Evolutionary conservation across 257 asterid species (phyloP).

Genomic region (Dorcoceras hygrometricum): DNA sequence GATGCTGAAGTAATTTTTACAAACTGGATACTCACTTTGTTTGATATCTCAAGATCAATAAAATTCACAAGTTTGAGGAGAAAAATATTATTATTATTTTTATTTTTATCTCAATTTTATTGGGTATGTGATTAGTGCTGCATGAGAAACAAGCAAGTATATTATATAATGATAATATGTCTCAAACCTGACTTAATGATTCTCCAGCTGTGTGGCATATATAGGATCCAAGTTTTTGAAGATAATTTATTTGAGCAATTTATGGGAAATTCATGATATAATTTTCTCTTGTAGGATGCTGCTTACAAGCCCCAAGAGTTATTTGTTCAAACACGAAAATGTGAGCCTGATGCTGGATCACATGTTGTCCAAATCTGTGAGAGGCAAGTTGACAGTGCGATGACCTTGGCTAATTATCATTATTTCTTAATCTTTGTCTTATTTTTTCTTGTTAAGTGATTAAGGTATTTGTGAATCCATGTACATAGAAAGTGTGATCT

Average conservation of each 20-base stretch:
- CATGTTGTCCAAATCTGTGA: constrained; percentile 73
- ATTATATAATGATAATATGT: background rate
- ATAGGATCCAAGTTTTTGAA: background rate
- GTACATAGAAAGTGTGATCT: background rate
- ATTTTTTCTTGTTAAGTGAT: background rate
- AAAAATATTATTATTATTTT: background rate
- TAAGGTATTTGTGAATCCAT: constrained; percentile 6
- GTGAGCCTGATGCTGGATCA: constrained; percentile 76
- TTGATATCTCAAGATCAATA: background rate
- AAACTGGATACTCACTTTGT: background rate
- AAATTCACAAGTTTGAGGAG: background rate
- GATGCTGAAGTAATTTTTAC: background rate
- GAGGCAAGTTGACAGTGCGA: constrained; percentile 53
- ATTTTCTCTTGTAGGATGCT: constrained; percentile 56
- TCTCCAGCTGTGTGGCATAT: background rate
- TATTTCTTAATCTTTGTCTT: background rate
- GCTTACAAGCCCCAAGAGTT: constrained; percentile 91
- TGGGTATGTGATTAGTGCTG: background rate
- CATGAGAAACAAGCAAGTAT: background rate
- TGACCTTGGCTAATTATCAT: constrained; percentile 15
- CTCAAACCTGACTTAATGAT: background rate
- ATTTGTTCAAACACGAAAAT: constrained; percentile 81
- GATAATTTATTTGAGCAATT: background rate
- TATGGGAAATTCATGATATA: background rate
- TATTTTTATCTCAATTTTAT: background rate